Percentiles rank a stretch among this genome's conserved stretches.
These are phyloP conservation scores for Agrostemma githago DNA, from an alignment of 148 eudicot genomes.

Conservation along the genomic window DNA sequence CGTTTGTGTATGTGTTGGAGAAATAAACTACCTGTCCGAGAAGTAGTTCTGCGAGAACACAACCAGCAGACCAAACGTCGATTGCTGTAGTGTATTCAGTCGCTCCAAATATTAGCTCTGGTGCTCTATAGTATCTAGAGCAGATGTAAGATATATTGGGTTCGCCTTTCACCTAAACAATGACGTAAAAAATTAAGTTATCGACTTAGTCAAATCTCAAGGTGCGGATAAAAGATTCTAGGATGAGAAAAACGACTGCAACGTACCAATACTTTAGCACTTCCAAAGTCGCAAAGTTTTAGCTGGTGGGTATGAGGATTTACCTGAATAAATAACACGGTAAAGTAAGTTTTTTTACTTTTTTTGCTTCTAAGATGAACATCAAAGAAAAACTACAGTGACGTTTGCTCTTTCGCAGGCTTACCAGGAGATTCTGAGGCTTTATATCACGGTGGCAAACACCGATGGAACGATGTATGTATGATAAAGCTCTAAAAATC, in stretches of 20 bases:
- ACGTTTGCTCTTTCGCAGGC: not conserved
- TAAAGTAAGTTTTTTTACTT: slow-evolving; percentile 4
- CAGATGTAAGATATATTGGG: slow-evolving; percentile 94
- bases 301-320: slow-evolving; percentile 93
- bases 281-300: slow-evolving; percentile 89
- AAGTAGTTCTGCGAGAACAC: slow-evolving; percentile 90
- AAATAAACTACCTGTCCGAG: slow-evolving; percentile 61
- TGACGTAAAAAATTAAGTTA: not conserved
- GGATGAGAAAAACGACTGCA: not conserved
- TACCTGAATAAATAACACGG: slow-evolving; percentile 44
- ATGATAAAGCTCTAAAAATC: slow-evolving; percentile 64
- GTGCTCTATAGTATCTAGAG: slow-evolving; percentile 94
- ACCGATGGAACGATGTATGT: slow-evolving; percentile 56
- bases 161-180: slow-evolving; percentile 78
- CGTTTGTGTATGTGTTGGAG: not conserved
- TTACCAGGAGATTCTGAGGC: slow-evolving; percentile 73
- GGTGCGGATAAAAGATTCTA: not conserved
- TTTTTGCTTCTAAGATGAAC: not conserved
- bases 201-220: slow-evolving; percentile 4
- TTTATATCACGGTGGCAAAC: slow-evolving; percentile 80
- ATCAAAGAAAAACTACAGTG: not conserved
- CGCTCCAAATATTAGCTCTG: slow-evolving; percentile 94
- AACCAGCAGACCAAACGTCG: slow-evolving; percentile 92
- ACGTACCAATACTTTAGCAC: slow-evolving; percentile 90
- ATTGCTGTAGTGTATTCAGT: slow-evolving; percentile 88